Evolutionary conservation across 2,329 filamentous ascomycete species (phyloP), one percentile per base, ranked within the genome.

Genomic region (Scedosporium dehoogii): DNA sequence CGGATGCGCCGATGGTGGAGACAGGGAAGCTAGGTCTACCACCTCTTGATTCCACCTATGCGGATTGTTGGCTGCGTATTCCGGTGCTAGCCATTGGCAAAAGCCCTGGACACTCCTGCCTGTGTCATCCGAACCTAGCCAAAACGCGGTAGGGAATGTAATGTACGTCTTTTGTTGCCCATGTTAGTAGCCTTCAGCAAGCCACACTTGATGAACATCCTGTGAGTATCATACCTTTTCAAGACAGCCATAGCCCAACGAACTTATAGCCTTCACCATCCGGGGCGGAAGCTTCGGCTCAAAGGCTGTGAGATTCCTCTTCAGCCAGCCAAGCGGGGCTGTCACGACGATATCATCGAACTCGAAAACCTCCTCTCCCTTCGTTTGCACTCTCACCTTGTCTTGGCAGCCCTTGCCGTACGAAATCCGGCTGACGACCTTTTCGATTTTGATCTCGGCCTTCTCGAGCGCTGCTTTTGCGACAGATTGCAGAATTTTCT

Each of bases 81-180:
- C 73, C 2, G 91, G 91, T 0, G 85, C 76, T 42, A 92, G 81
- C 82, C 91, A 96, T 69, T 91, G 86, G 53, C 85, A 86, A 73
- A 93, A 92, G 25, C 88, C 85, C 4, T 86, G 80, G 42, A 83
- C 77, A 56, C 75, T 75, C 41, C 75, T 71, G 10, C 73, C 71
- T 33, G 73, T 66, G 0, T 69, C 68, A 44, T 84, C 76, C 0
- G 72, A 67, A 0, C 69, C 68, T 1, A 78, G 74, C 91, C 92
- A 96, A 71, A 92, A 96, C 0, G 91, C 85, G 10, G 74, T 78
- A 0, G 88, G 85, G 68, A 96, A 96, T 44, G 82, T 88, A 51
- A 91, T 80, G 70, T 85, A 85, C 2, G 83, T 77, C 78, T 78
- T 78, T 61, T 5, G 21, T 6, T 48, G 12, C 25, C 21, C 38